phyloP scores from a whole-genome alignment of 2,329 filamentous ascomycete genomes.

The Fusarium vanettenii region DNA sequence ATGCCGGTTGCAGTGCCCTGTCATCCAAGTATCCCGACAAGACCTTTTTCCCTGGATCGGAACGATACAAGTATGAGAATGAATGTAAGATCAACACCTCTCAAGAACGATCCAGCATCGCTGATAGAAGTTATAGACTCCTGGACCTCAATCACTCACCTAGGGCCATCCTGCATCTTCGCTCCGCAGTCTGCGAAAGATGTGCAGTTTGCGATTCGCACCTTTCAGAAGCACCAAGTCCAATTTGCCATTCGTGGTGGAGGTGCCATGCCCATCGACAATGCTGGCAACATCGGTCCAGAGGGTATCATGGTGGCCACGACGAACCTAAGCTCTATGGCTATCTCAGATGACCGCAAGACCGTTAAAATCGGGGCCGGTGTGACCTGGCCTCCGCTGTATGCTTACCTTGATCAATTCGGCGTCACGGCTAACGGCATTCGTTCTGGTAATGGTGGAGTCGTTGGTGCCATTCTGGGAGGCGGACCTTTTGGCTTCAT shows the following conservation, averaged over 20 bases:
- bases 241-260: background rate
- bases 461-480: background rate
- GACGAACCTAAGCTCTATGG: background rate
- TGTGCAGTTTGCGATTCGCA: background rate
- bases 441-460: background rate
- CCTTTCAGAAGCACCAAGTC: background rate
- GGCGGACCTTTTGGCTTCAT: background rate
- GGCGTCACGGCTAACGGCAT: background rate
- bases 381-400: background rate
- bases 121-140: background rate
- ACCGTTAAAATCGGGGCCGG: background rate
- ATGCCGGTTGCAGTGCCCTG: background rate
- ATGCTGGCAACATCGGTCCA: background rate
- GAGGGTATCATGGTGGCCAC: background rate
- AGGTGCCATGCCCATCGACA: background rate
- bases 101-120: background rate
- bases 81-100: background rate
- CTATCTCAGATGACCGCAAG: background rate
- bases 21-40: background rate
- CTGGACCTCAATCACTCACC: background rate
- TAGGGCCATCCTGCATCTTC: background rate
- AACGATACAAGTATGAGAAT: background rate
- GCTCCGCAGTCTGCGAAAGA: background rate
- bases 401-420: background rate
- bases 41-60: background rate